Percentiles rank a stretch among this genome's conserved stretches.
Conservation (phyloP, 1,284 basidiomycete species). For the Melampsora occidentalis region DNA sequence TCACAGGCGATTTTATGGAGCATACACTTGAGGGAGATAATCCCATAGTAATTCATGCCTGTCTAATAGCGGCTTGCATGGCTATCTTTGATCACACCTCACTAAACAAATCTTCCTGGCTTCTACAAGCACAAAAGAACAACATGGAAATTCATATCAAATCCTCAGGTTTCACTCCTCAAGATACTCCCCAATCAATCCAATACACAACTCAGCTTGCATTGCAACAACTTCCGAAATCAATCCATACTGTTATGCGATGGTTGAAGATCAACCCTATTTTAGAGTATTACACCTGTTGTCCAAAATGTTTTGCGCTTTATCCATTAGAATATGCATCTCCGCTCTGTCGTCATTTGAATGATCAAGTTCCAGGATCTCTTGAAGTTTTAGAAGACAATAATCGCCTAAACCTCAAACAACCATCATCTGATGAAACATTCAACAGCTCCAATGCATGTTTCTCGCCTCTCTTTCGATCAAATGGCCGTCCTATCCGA, state of each 20-base stretch:
- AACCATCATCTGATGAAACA: neutral
- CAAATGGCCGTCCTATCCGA: neutral
- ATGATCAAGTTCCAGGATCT: neutral
- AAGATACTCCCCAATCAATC: neutral
- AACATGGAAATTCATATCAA: neutral
- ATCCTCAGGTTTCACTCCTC: neutral
- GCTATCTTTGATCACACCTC: too few relatives aligned
- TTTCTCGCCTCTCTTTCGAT: neutral
- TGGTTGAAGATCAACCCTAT: neutral
- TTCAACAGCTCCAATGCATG: neutral
- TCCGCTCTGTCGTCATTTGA: neutral
- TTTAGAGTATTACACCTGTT: neutral
- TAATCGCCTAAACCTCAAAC: neutral
- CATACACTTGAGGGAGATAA: too few relatives aligned
- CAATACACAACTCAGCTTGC: neutral
- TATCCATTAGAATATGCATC: neutral
- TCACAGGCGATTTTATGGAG: too few relatives aligned
- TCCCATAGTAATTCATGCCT: too few relatives aligned
- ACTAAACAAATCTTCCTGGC: neutral
- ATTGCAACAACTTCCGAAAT: neutral
- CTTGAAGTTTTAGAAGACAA: neutral
- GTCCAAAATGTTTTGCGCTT: constrained; percentile 11
- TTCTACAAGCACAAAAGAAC: neutral
- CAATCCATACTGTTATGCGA: neutral
- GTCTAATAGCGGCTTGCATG: too few relatives aligned